Evolutionary conservation across 2,329 filamentous ascomycete genomes (phyloP), one percentile per base, ranked within the genome.

Genomic region (Penicillium sp.): DNA sequence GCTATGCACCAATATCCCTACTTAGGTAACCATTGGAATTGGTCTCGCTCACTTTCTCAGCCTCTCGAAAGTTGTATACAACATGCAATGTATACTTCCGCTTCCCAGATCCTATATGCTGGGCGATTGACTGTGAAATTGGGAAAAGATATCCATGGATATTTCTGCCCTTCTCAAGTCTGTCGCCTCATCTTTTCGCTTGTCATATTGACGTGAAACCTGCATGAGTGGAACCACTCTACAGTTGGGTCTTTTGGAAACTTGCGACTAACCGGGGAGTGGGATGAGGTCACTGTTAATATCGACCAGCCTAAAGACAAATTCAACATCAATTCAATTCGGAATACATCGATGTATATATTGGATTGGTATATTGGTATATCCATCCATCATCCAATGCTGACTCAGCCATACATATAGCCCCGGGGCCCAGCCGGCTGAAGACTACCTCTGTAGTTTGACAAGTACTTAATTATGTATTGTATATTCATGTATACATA

Each of bases 191-290:
- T 23, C 6, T 21, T 53, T 19, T 38, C 9, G 17, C 43, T 41
- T 47, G 35, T 49, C 43, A 52, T 57, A 21, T 60, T 52, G 50
- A 61, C 27, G 42, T 59, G 53, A 39, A 45, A 57, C 38, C 31
- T 57, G 42, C 53, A 50, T 47, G 27, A 17, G 54, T 57, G 57
- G 59, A 55, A 61, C 36, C 44, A 42, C 52, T 23, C 25, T 10
- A 39, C 17, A 19, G 39, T 35, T 45, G 29, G 29, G 38, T 44
- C 21, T 25, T 17, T 47, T 45, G 19, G 38, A 33, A 21, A 33
- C 38, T 52, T 3, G 27, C 27, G 9, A 35, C 31, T 27, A 21
- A 53, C 41, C 17, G 10, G 25, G 36, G 41, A 42, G 13, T 19
- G n/a, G 23, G 44, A 33, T 54, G 44, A 55, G 21, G 39, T 55